These are phyloP conservation scores for Pleoardoris graminearum DNA, from an alignment of 2,329 filamentous ascomycete species.

Conservation along the genomic window DNA sequence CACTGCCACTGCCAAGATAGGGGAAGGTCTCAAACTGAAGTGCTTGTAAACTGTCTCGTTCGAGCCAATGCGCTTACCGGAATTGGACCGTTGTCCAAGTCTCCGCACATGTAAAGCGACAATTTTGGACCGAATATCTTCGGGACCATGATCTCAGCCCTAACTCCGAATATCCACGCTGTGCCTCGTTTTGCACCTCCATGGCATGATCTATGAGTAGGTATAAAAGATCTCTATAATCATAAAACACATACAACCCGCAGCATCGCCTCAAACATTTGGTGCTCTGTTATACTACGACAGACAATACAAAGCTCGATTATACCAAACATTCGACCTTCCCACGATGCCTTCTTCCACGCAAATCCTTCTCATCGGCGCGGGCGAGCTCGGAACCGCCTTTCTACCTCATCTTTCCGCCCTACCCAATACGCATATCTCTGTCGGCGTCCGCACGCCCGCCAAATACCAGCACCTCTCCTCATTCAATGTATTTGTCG, in stretches of 20 bases:
- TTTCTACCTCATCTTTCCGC: slow-evolving; percentile 57
- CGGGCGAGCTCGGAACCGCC: slow-evolving; percentile 66
- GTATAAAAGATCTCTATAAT: background rate
- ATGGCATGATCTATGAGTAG: background rate
- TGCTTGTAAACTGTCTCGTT: no score
- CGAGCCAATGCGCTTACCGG: no score
- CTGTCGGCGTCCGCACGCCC: slow-evolving; percentile 59
- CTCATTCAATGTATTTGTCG: slow-evolving; percentile 40
- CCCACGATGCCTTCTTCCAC: slow-evolving; percentile 7
- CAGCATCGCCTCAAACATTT: background rate
- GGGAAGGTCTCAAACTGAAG: no score
- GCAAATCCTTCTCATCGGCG: slow-evolving; percentile 63
- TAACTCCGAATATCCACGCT: background rate
- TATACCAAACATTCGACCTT: background rate
- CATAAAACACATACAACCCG: background rate
- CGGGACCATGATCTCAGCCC: background rate
- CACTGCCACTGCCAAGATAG: no score
- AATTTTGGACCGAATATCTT: slow-evolving; percentile 5
- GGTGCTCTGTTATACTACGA: background rate
- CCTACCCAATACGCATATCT: slow-evolving; percentile 13
- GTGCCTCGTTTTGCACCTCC: background rate
- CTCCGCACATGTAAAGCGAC: no score
- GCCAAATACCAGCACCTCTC: slow-evolving; percentile 45
- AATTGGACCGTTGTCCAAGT: no score
- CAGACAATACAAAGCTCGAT: background rate